Conservation (phyloP, 192 early-diverging fungal species). For the Backusella parvicylindrica region DNA sequence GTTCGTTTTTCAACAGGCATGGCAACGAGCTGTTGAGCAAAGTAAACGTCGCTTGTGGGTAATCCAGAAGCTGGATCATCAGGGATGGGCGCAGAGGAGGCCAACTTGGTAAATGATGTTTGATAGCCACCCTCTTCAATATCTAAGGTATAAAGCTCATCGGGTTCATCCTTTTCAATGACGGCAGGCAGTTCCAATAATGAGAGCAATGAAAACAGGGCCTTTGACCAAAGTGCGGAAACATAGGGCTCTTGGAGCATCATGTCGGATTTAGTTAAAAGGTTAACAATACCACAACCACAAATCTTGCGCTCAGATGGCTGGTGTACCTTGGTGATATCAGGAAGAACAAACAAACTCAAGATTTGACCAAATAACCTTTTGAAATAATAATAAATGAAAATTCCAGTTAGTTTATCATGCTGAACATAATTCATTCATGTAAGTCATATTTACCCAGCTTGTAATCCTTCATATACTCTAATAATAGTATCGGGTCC, state of each 20-base stretch:
- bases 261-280: constrained; percentile 52
- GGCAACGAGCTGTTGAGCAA: constrained; percentile 48
- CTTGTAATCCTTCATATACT: constrained; percentile 57
- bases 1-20: constrained; percentile 24
- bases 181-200: constrained; percentile 60
- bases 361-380: constrained; percentile 66
- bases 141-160: constrained; percentile 66
- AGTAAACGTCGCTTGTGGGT: constrained; percentile 40
- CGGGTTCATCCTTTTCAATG: constrained; percentile 46
- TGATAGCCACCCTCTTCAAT: constrained; percentile 78
- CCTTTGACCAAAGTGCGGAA: constrained; percentile 42
- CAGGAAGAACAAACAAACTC: constrained; percentile 60
- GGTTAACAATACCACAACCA: constrained; percentile 59
- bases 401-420: not conserved
- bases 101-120: constrained; percentile 76
- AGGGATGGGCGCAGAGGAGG: constrained; percentile 61
- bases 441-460: constrained; percentile 36
- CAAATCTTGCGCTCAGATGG: constrained; percentile 60
- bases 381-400: constrained; percentile 8
- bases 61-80: constrained; percentile 59
- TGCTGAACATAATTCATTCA: not conserved
- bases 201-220: constrained; percentile 47
- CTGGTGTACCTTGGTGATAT: constrained; percentile 53
- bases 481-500: constrained; percentile 57
- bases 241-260: constrained; percentile 57